A percentile compares a stretch with the other conserved stretches of the same genome.
Conservation (phyloP, 345 rosid species). For the Cardamine chenopodiifolia region DNA sequence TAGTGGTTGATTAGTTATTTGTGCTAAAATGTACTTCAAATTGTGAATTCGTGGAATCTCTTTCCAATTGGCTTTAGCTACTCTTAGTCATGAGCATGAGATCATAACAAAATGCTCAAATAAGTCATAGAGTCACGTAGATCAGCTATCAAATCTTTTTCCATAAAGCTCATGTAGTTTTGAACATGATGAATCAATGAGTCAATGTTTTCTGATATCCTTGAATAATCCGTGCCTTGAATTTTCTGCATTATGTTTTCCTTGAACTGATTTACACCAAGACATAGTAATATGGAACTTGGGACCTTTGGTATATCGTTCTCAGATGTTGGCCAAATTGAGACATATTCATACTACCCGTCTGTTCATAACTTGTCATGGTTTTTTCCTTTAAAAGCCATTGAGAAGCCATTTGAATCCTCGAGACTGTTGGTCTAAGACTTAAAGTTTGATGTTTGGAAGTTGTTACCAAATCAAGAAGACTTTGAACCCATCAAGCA, state of each 20-base stretch:
- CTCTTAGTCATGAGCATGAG: neutral
- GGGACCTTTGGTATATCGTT: neutral
- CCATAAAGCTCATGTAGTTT: neutral
- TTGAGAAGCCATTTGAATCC: too few relatives aligned
- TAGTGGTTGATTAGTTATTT: too few relatives aligned
- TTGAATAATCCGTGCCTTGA: too few relatives aligned
- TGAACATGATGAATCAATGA: neutral
- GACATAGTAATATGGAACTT: too few relatives aligned
- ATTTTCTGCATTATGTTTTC: neutral
- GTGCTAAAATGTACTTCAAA: too few relatives aligned
- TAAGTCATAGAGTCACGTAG: neutral
- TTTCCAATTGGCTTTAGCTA: neutral
- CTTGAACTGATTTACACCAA: neutral
- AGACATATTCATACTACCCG: neutral
- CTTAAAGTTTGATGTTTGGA: neutral
- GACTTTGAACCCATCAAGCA: neutral
- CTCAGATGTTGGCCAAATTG: neutral
- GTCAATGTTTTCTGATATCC: too few relatives aligned
- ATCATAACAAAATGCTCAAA: neutral
- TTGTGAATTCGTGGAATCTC: too few relatives aligned
- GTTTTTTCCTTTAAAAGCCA: too few relatives aligned
- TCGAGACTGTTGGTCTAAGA: conserved; percentile 9
- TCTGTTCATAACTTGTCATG: too few relatives aligned
- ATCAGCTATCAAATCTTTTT: neutral
- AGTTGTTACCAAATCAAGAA: neutral